Conservation (phyloP, 805 yeast species). For the Cyberlindnera americana region DNA sequence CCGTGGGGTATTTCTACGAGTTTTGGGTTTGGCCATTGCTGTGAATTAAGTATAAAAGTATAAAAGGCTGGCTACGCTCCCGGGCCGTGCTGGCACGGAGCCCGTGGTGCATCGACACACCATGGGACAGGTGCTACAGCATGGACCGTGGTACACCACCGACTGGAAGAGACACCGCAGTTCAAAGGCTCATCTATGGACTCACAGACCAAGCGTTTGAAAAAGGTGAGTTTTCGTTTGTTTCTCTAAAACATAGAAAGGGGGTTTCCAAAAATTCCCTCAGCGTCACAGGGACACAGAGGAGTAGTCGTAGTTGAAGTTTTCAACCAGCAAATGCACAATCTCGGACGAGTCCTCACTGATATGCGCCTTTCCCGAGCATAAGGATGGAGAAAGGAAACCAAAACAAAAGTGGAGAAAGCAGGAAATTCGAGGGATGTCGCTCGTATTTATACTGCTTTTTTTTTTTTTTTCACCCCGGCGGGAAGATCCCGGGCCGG, state of each 20-base stretch:
- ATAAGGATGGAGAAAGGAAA: constrained; percentile 71
- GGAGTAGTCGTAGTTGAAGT: constrained; percentile 93
- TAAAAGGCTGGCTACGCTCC: too few relatives aligned
- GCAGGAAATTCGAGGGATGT: too few relatives aligned
- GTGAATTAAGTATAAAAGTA: too few relatives aligned
- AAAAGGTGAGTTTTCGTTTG: constrained; percentile 3
- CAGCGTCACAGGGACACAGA: constrained; percentile 9
- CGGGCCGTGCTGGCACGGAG: too few relatives aligned
- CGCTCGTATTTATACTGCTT: too few relatives aligned
- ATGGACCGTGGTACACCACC: too few relatives aligned
- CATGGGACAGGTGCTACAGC: too few relatives aligned
- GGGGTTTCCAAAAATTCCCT: constrained; percentile 27
- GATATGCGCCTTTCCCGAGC: constrained; percentile 99
- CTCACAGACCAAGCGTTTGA: constrained; percentile 11
- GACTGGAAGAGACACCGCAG: too few relatives aligned
- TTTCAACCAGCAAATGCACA: constrained; percentile 99
- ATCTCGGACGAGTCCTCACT: constrained; percentile 99
- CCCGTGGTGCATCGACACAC: too few relatives aligned
- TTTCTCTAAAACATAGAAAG: constrained; percentile 7
- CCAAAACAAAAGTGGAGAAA: neutral
- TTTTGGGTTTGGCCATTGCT: too few relatives aligned
- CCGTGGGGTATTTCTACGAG: too few relatives aligned
- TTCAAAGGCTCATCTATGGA: constrained; percentile 10
- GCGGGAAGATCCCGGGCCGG: constrained; percentile 5
- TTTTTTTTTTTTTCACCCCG: neutral